Conservation (phyloP, 164 flowering plant genomes). For the Protea cynaroides region DNA sequence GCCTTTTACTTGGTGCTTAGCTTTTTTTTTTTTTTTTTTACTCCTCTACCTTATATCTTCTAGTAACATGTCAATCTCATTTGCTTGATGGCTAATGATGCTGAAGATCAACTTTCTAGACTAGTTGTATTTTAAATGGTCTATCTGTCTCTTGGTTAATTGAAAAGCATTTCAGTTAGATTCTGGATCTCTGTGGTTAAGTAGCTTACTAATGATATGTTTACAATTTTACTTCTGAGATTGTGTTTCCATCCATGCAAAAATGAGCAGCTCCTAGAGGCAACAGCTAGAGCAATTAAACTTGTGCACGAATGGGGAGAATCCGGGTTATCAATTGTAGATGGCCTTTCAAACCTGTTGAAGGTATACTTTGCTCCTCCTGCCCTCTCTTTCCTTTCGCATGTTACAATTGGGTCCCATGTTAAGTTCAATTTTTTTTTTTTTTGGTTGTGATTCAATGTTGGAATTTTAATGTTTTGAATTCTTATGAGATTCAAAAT, state of each 20-base stretch:
- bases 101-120: not conserved
- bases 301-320: conserved; percentile 81
- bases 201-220: not conserved
- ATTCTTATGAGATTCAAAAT: too few relatives aligned
- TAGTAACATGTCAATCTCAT: not conserved
- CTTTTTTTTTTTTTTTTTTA: not conserved
- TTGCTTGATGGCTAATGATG: not conserved
- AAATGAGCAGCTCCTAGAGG: conserved; percentile 76
- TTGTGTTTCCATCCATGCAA: conserved; percentile 9
- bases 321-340: conserved; percentile 63
- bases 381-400: not conserved
- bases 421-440: not conserved
- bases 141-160: not conserved
- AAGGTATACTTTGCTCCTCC: conserved; percentile 42
- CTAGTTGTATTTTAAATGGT: not conserved
- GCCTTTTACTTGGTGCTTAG: not conserved
- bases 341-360: conserved; percentile 77
- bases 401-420: not conserved
- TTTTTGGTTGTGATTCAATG: too few relatives aligned
- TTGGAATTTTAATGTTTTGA: too few relatives aligned
- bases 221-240: conserved; percentile 10
- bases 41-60: not conserved
- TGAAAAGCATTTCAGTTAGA: not conserved
- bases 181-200: conserved; percentile 1
- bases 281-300: conserved; percentile 82